Evolutionary conservation across 1,139 yeast genomes (phyloP).

Genomic region (Kurtzmaniella quercitrusa): DNA sequence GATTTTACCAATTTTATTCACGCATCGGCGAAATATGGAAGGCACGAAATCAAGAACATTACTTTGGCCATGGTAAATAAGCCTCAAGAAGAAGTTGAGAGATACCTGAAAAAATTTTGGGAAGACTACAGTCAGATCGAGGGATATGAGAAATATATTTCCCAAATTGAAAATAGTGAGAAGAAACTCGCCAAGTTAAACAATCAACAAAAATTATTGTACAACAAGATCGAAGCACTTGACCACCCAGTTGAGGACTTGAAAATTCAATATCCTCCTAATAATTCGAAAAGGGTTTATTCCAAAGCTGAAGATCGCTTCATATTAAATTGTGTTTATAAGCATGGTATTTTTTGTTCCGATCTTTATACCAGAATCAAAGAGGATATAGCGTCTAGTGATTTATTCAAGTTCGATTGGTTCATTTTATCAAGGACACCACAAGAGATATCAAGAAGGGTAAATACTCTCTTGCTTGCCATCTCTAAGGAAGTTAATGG

Average conservation of each 20-base stretch:
- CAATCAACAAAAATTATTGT: slow-evolving; percentile 64
- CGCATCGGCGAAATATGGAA: slow-evolving; percentile 76
- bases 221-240: slow-evolving; percentile 57
- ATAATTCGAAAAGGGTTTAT: slow-evolving; percentile 81
- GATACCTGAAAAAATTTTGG: slow-evolving; percentile 76
- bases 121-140: slow-evolving; percentile 64
- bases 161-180: slow-evolving; percentile 89
- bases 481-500: slow-evolving; percentile 75
- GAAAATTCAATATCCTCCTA: slow-evolving; percentile 82
- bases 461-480: slow-evolving; percentile 73
- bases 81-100: slow-evolving; percentile 61
- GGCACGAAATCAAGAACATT: slow-evolving; percentile 56
- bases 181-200: slow-evolving; percentile 63
- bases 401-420: slow-evolving; percentile 85
- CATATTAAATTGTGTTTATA: slow-evolving; percentile 65
- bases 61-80: slow-evolving; percentile 67
- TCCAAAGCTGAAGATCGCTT: slow-evolving; percentile 86
- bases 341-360: slow-evolving; percentile 71
- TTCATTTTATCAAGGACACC: slow-evolving; percentile 81
- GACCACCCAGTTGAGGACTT: slow-evolving; percentile 74
- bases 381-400: slow-evolving; percentile 68
- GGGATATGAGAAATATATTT: slow-evolving; percentile 78
- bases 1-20: slow-evolving; percentile 86
- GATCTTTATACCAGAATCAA: slow-evolving; percentile 72
- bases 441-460: slow-evolving; percentile 78